Percentiles rank a stretch among this genome's conserved stretches.
Evolutionary conservation across 257 asterid genomes (phyloP).

Genomic region (Fraxinus pennsylvanica): DNA sequence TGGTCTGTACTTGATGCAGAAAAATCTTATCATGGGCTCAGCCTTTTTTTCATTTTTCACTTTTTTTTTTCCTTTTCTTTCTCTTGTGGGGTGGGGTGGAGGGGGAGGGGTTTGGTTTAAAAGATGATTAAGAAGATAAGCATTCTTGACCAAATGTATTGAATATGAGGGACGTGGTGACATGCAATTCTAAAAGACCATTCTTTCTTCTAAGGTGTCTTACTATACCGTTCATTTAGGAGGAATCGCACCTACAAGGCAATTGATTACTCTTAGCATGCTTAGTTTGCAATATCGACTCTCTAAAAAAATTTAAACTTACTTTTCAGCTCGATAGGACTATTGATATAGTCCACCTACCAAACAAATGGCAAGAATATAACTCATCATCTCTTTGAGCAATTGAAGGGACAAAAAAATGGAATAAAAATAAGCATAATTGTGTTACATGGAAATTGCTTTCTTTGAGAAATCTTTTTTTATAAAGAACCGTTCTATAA

Average conservation of each 20-base stretch:
- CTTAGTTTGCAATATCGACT: no score
- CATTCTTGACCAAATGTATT: background rate
- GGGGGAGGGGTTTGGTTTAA: background rate
- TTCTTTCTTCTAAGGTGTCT: no score
- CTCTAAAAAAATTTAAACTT: background rate
- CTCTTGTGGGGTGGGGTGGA: background rate
- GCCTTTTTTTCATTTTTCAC: background rate
- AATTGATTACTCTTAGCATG: no score
- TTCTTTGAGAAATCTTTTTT: slow-evolving; percentile 26
- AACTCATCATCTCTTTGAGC: slow-evolving; percentile 18
- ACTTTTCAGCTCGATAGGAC: background rate
- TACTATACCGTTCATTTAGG: no score
- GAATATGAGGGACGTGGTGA: background rate
- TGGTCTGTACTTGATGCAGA: slow-evolving; percentile 1
- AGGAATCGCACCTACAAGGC: background rate
- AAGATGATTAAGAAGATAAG: background rate
- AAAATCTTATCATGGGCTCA: background rate
- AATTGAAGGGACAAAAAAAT: slow-evolving; percentile 27
- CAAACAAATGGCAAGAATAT: background rate
- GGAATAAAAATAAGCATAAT: slow-evolving; percentile 26
- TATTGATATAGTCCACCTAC: background rate
- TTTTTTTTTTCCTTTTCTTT: background rate
- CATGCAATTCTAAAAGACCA: background rate
- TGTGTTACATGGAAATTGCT: slow-evolving; percentile 3
- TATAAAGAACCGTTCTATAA: slow-evolving; percentile 10